Evolutionary conservation across 2,329 filamentous ascomycete species (phyloP).

Genomic region (Catunica adiposa): DNA sequence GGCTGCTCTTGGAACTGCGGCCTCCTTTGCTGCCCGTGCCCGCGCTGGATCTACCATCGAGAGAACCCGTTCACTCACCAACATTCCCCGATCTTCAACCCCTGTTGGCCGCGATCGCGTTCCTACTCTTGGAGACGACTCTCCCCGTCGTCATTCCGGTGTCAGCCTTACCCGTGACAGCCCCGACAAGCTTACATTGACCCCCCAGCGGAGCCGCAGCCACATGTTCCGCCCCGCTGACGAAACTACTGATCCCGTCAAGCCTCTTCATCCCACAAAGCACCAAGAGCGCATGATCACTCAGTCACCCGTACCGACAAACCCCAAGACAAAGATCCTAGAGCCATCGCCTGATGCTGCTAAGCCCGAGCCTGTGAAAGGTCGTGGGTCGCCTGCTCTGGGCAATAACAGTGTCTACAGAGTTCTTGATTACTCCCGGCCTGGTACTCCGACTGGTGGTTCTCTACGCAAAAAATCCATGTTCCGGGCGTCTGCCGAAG

Average conservation of each 20-base stretch:
- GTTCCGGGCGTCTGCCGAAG: not conserved
- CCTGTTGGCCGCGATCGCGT: conserved; percentile 3
- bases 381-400: conserved; percentile 9
- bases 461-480: conserved; percentile 1
- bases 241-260: conserved; percentile 10
- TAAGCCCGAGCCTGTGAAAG: conserved; percentile 32
- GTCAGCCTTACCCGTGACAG: not conserved
- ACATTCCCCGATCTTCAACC: not conserved
- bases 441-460: not conserved
- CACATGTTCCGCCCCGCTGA: conserved; percentile 6
- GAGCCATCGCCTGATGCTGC: conserved; percentile 23
- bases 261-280: conserved; percentile 19
- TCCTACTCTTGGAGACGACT: conserved; percentile 5
- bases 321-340: conserved; percentile 24
- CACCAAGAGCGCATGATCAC: conserved; percentile 16
- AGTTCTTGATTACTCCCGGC: not conserved
- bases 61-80: not conserved
- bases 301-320: conserved; percentile 20
- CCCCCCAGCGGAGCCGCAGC: not conserved
- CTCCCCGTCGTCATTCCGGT: not conserved
- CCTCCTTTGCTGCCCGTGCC: not conserved
- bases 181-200: not conserved
- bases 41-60: not conserved
- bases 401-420: not conserved
- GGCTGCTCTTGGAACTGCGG: not conserved